Evolutionary conservation across 257 asterid species (phyloP).

Genomic region (Forsythia suspensa): DNA sequence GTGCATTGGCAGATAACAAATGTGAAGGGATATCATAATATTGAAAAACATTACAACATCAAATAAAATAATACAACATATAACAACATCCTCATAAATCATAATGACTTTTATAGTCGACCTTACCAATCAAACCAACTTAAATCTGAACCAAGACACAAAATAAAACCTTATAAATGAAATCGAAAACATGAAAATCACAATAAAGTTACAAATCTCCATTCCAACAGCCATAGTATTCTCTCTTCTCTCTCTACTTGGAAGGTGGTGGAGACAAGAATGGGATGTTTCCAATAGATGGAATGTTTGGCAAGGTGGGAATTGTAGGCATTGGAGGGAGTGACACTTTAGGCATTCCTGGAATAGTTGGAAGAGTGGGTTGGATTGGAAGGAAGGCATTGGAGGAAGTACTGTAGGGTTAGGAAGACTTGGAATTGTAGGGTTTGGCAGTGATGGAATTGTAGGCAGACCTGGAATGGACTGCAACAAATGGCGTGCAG

Average conservation of each 20-base stretch:
- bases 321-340: conserved; percentile 35
- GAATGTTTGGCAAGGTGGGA: conserved; percentile 28
- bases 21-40: background rate
- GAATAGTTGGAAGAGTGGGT: background rate
- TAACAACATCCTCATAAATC: too few species aligned
- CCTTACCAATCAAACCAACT: background rate
- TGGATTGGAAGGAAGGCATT: background rate
- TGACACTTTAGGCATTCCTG: conserved; percentile 18
- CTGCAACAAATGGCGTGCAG: conserved; percentile 3
- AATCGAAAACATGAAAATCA: background rate
- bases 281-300: conserved; percentile 32
- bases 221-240: too few species aligned
- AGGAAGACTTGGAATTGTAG: background rate
- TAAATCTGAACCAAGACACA: background rate
- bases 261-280: conserved; percentile 34
- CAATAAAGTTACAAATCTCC: background rate
- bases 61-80: background rate
- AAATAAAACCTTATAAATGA: background rate
- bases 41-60: background rate
- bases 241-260: background rate
- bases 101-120: background rate
- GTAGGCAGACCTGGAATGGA: background rate
- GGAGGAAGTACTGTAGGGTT: background rate
- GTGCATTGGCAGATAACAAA: background rate
- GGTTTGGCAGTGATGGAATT: background rate